phyloP scores from a whole-genome alignment of 1,284 basidiomycete species.

The Cryptococcus sp. region DNA sequence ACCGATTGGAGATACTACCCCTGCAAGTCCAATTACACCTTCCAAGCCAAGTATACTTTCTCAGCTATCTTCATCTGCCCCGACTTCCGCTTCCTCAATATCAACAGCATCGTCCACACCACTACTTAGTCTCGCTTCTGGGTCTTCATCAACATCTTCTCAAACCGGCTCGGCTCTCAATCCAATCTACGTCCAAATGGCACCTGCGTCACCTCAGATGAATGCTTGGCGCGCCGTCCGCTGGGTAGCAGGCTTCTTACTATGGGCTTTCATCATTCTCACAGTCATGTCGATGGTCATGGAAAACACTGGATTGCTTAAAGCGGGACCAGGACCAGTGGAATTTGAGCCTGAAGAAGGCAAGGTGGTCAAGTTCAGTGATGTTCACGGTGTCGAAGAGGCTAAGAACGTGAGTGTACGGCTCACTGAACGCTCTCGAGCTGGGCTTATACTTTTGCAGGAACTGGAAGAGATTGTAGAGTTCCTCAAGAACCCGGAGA shows the following conservation, averaged over 20 bases:
- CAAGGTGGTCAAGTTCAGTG: conserved; percentile 81
- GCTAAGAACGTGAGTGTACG: conserved; percentile 68
- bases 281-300: conserved; percentile 83
- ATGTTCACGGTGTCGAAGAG: conserved; percentile 93
- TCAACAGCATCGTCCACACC: conserved; percentile 18
- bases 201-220: conserved; percentile 37
- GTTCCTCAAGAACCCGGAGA: conserved; percentile 83
- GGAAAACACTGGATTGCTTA: conserved; percentile 88
- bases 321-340: conserved; percentile 67
- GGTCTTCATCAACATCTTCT: conserved; percentile 5
- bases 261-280: conserved; percentile 59
- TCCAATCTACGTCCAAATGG: conserved; percentile 49
- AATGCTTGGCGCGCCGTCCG: conserved; percentile 35
- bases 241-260: conserved; percentile 37
- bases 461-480: conserved; percentile 91
- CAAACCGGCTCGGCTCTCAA: conserved; percentile 42
- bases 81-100: conserved; percentile 10
- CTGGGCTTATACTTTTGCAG: conserved; percentile 46
- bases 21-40: conserved; percentile 6
- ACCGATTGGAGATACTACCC: conserved; percentile 1
- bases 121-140: conserved; percentile 22
- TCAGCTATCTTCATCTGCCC: conserved; percentile 4
- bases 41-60: conserved; percentile 21
- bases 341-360: conserved; percentile 61
- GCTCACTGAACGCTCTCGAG: not conserved